These are phyloP conservation scores for Rubia occidens DNA, from an alignment of 305 asterid genomes.

Conservation along the genomic window DNA sequence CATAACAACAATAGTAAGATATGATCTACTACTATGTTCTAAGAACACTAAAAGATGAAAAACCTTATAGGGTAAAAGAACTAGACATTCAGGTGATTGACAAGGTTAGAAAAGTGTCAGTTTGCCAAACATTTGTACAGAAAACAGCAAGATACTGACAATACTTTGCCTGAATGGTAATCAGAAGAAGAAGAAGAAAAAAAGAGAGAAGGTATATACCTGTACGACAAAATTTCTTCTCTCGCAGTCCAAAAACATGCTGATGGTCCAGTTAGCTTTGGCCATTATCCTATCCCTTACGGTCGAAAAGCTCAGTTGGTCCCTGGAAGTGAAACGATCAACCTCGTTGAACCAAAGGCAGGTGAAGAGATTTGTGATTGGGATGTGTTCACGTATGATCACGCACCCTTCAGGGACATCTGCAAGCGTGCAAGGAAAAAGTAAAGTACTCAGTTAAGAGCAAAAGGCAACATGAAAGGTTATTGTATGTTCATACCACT, in stretches of 20 bases:
- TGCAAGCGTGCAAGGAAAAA: conserved; percentile 29
- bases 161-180: background rate
- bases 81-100: background rate
- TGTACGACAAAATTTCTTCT: conserved; percentile 87
- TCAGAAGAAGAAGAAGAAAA: background rate
- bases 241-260: conserved; percentile 93
- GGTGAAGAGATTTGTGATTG: conserved; percentile 85
- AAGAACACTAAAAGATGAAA: background rate
- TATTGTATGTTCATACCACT: conserved; percentile 48
- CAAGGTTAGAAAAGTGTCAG: no score
- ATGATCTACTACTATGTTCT: background rate
- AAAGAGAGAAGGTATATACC: conserved; percentile 32
- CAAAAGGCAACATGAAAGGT: conserved; percentile 16
- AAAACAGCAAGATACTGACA: background rate
- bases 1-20: background rate
- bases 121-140: no score
- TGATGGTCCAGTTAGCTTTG: conserved; percentile 61
- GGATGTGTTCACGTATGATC: conserved; percentile 74
- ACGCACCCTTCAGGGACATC: conserved; percentile 99
- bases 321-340: conserved; percentile 90
- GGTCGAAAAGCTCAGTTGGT: conserved; percentile 91
- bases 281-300: conserved; percentile 77
- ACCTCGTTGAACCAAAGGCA: conserved; percentile 98
- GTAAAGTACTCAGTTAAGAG: conserved; percentile 13
- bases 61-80: background rate